phyloP scores from a whole-genome alignment of 139 green algal genomes.

The Raphidocelis subcapitata region DNA sequence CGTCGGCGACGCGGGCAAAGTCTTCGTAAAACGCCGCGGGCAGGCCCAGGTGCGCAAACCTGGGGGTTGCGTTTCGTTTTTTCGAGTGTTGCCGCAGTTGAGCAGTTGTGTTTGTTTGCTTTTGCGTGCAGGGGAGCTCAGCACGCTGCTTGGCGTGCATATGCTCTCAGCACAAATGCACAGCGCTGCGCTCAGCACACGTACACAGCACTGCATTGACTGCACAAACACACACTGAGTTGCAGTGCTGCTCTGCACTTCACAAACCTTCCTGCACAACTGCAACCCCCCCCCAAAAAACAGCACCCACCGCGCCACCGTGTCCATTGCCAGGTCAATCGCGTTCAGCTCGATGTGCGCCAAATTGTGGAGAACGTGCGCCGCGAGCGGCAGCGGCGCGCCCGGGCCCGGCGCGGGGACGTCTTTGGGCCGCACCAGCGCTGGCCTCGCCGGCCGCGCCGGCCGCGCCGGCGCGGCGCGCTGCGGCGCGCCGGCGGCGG shows the following conservation, averaged over 20 bases:
- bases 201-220: background rate
- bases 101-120: background rate
- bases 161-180: background rate
- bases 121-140: no score
- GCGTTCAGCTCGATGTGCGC: constrained; percentile 79
- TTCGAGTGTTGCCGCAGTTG: background rate
- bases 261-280: no score
- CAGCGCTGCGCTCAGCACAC: background rate
- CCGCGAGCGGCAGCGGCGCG: constrained; percentile 36
- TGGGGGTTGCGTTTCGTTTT: background rate
- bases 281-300: constrained; percentile 27
- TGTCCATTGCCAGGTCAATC: constrained; percentile 89
- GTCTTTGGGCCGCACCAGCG: constrained; percentile 35
- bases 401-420: constrained; percentile 17
- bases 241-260: no score
- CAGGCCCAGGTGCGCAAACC: constrained; percentile 13
- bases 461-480: constrained; percentile 35
- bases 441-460: constrained; percentile 47
- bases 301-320: constrained; percentile 64
- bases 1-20: constrained; percentile 82
- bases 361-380: constrained; percentile 76
- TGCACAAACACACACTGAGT: background rate
- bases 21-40: constrained; percentile 70
- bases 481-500: background rate
- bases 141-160: background rate